Percentiles rank a stretch among this genome's conserved stretches.
phyloP scores from a whole-genome alignment of 345 rosid species.

The Chamaenerion angustifolium region DNA sequence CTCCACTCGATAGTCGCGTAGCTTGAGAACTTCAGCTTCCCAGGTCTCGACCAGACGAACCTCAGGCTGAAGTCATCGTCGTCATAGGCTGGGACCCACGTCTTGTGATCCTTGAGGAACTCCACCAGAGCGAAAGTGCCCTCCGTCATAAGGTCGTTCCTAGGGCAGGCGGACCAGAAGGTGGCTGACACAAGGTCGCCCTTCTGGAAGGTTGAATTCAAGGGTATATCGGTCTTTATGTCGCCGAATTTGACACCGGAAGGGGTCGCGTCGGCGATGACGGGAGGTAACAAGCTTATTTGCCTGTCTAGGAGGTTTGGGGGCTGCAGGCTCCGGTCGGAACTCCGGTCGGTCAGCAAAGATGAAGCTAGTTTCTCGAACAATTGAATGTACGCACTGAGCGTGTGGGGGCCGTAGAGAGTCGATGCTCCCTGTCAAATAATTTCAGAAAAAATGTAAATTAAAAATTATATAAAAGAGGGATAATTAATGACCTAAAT shows the following conservation, averaged over 20 bases:
- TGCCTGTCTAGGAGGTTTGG: slow-evolving; percentile 64
- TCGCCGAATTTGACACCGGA: slow-evolving; percentile 53
- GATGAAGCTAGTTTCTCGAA: slow-evolving; percentile 69
- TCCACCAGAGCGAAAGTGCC: slow-evolving; percentile 83
- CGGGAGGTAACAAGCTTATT: slow-evolving; percentile 60
- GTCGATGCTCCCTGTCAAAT: slow-evolving; percentile 72
- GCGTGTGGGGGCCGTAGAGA: slow-evolving; percentile 73
- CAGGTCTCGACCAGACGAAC: slow-evolving; percentile 76
- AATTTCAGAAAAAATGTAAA: neutral
- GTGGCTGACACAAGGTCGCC: slow-evolving; percentile 45
- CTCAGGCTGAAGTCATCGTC: slow-evolving; percentile 78
- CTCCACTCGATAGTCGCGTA: slow-evolving; percentile 63
- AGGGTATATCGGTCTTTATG: slow-evolving; percentile 44
- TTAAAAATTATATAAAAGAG: neutral
- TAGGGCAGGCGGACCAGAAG: slow-evolving; percentile 86
- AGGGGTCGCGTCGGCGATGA: slow-evolving; percentile 54
- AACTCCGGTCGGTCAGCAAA: slow-evolving; percentile 27
- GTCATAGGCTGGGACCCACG: slow-evolving; percentile 63
- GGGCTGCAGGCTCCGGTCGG: slow-evolving; percentile 48
- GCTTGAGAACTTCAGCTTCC: slow-evolving; percentile 47
- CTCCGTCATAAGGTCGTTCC: slow-evolving; percentile 83
- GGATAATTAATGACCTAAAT: too few species aligned
- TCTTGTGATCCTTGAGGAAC: slow-evolving; percentile 33
- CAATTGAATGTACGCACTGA: slow-evolving; percentile 70
- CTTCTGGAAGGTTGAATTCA: slow-evolving; percentile 43